These are phyloP conservation scores for Acmispon strigosus DNA, from an alignment of 306 rosid species.

Conservation along the genomic window DNA sequence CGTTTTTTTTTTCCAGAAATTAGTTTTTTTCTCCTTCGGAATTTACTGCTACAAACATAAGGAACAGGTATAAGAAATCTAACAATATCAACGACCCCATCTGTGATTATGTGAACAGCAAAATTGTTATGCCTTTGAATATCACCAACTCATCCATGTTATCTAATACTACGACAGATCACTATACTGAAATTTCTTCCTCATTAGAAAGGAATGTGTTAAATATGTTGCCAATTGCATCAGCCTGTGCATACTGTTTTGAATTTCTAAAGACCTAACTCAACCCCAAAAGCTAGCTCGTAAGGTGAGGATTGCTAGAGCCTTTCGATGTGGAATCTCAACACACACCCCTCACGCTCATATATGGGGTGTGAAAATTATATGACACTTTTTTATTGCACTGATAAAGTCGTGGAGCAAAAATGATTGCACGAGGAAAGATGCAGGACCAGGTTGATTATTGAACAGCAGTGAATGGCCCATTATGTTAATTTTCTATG, in stretches of 20 bases:
- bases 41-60: background rate
- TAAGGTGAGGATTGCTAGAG: too few species aligned
- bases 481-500: too few species aligned
- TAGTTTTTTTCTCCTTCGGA: background rate
- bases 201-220: background rate
- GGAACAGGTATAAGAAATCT: conserved; percentile 12
- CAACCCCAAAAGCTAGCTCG: too few species aligned
- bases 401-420: too few species aligned
- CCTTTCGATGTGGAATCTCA: too few species aligned
- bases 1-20: background rate
- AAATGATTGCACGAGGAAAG: too few species aligned
- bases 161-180: background rate
- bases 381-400: too few species aligned
- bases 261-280: too few species aligned
- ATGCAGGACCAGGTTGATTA: too few species aligned
- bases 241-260: background rate
- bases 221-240: background rate
- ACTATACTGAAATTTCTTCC: background rate
- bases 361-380: too few species aligned
- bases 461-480: too few species aligned
- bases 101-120: background rate
- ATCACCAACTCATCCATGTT: background rate
- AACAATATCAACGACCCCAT: conserved; percentile 5
- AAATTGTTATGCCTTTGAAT: background rate
- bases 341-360: too few species aligned